Conservation (phyloP, 2,329 filamentous ascomycete genomes). For the Pestalotiopsis sp. region DNA sequence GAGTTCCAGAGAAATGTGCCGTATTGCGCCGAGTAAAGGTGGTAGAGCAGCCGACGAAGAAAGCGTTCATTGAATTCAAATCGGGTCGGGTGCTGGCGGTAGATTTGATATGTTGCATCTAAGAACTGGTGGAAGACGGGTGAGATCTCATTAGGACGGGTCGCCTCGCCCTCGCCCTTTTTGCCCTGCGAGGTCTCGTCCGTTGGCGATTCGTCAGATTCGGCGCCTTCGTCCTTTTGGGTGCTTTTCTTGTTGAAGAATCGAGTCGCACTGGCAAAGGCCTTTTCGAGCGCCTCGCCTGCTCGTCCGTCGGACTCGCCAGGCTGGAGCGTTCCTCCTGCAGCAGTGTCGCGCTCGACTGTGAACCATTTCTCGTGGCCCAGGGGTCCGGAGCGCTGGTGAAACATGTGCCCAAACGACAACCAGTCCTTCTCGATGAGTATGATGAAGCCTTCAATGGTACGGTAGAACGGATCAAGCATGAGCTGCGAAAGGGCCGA, state of each 20-base stretch:
- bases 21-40: slow-evolving; percentile 94
- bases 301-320: slow-evolving; percentile 63
- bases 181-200: slow-evolving; percentile 34
- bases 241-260: slow-evolving; percentile 86
- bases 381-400: slow-evolving; percentile 84
- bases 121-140: slow-evolving; percentile 98
- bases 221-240: slow-evolving; percentile 63
- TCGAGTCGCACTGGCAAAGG: slow-evolving; percentile 80
- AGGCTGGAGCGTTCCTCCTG: slow-evolving; percentile 62
- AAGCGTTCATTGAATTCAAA: slow-evolving; percentile 98
- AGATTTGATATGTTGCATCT: slow-evolving; percentile 88
- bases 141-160: slow-evolving; percentile 86
- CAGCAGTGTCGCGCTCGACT: slow-evolving; percentile 79
- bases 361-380: slow-evolving; percentile 94
- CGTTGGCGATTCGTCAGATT: slow-evolving; percentile 30
- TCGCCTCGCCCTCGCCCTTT: slow-evolving; percentile 64
- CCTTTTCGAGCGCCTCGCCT: slow-evolving; percentile 81
- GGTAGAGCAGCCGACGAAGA: slow-evolving; percentile 84
- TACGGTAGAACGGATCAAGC: slow-evolving; percentile 93
- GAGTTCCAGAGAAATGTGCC: slow-evolving; percentile 96
- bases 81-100: slow-evolving; percentile 81
- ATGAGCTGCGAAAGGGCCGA: slow-evolving; percentile 91
- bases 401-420: slow-evolving; percentile 97
- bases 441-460: slow-evolving; percentile 91
- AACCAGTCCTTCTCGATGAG: slow-evolving; percentile 97